Evolutionary conservation across 257 asterid species (phyloP).

Genomic region (Mitragyna speciosa): DNA sequence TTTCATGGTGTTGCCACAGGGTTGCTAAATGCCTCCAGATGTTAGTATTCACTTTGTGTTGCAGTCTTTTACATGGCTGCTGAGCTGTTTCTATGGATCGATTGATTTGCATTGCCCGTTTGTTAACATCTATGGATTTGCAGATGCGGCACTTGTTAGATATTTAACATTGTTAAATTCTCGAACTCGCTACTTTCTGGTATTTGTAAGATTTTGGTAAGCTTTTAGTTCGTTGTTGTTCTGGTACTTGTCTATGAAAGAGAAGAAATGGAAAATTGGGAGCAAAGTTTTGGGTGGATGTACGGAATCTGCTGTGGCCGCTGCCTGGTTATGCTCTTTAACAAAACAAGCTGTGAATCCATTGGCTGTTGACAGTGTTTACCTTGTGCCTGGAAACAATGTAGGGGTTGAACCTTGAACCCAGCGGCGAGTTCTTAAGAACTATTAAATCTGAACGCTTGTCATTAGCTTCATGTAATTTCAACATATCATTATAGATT

Average conservation of each 20-base stretch:
- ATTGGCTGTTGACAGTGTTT: too few species aligned
- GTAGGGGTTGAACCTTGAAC: too few species aligned
- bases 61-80: not conserved
- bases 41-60: not conserved
- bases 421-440: too few species aligned
- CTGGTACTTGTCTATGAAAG: not conserved
- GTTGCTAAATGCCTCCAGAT: not conserved
- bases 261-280: not conserved
- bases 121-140: not conserved
- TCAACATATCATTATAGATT: too few species aligned
- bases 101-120: not conserved
- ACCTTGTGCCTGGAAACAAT: too few species aligned
- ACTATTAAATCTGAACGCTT: too few species aligned
- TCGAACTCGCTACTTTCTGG: not conserved
- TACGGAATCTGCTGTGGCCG: not conserved
- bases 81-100: not conserved
- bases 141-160: not conserved
- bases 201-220: not conserved
- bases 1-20: not conserved
- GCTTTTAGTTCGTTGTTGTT: not conserved
- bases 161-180: not conserved
- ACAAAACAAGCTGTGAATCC: too few species aligned
- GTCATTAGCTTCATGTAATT: too few species aligned
- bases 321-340: not conserved
- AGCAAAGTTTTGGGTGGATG: not conserved